phyloP scores from a whole-genome alignment of 148 eudicot species.

The Drosera capensis region DNA sequence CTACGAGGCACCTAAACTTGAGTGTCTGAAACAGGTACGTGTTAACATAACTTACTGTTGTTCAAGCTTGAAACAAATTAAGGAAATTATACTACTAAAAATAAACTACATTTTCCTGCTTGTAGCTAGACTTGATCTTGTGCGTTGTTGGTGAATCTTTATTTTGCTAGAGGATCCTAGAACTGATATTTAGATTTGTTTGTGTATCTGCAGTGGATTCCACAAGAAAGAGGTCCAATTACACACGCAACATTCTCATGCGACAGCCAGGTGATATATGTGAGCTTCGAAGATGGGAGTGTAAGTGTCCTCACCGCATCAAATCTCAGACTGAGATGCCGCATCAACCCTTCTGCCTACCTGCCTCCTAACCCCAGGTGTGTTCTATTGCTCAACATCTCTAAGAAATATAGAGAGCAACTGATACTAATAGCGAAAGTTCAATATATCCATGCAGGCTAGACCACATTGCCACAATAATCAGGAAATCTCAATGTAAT shows the following conservation, averaged over 20 bases:
- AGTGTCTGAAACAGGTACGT: conserved; percentile 65
- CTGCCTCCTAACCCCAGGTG: conserved; percentile 8
- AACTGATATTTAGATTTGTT: background rate
- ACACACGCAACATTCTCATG: conserved; percentile 29
- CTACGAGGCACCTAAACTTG: conserved; percentile 67
- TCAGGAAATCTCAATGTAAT: no score
- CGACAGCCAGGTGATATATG: conserved; percentile 22
- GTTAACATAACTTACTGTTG: background rate
- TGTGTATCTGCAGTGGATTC: conserved; percentile 18
- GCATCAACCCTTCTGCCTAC: conserved; percentile 11
- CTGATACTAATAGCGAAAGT: no score
- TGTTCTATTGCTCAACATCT: background rate
- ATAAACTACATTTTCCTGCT: no score
- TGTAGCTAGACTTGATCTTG: no score
- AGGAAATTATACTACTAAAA: no score
- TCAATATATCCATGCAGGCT: no score
- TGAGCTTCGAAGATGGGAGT: conserved; percentile 21
- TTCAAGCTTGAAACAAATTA: no score
- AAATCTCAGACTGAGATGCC: conserved; percentile 16
- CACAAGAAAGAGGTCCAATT: conserved; percentile 13
- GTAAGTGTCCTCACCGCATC: conserved; percentile 17
- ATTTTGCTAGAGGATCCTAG: background rate
- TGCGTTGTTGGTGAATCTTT: no score
- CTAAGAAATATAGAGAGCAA: no score
- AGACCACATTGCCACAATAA: no score